Base-by-base conservation (phyloP, 129 eudicot genomes). In the Arctium minus region DNA sequence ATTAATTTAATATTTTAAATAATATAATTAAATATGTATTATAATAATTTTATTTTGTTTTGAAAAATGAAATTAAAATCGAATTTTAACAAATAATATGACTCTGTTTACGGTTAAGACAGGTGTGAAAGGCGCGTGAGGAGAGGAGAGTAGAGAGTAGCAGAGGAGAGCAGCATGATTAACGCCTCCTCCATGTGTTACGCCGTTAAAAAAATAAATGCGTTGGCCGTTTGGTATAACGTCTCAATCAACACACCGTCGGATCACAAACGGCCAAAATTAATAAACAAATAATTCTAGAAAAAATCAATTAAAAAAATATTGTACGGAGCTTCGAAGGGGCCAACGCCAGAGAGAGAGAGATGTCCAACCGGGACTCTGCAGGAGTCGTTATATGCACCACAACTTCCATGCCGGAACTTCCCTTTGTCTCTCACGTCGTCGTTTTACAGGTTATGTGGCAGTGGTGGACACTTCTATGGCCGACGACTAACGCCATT, bases 161-260 rank as follows among this genome's bases (percentile, higher is more conserved):
- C 9, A 9, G 67, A 60, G 68, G 27, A 60, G 27, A 3, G 68
- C 68, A 60, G 68, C 68, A 60, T 60, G 68, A 60, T 17, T 60
- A 60, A n/a, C 29, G 68, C 68, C 68, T 60, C 68, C n/a, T 60
- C 29, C 68, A 60, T 60, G 68, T 60, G 68, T n/a, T 13, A 60
- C 68, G 68, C 68, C 68, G 68, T 60, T 60, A 60, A 60, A 15
- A 46, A n/a, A 60, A 60, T 60, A 17, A 0, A 2, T 8, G 68
- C 29, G 29, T 17, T 17, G 68, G 8, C 68, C 68, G 90, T 90
- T 92, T 30, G 92, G 94, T 87, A 83, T 71, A 73, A 86, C 90
- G 92, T 92, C 94, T 62, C 79, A 73, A 88, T 92, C 97, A 85
- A 44, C 72, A 65, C 86, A 53, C 74, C 86, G 85, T 79, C 82